Conservation (phyloP, 2,329 filamentous ascomycete species). For the Ophiostoma australiae region DNA sequence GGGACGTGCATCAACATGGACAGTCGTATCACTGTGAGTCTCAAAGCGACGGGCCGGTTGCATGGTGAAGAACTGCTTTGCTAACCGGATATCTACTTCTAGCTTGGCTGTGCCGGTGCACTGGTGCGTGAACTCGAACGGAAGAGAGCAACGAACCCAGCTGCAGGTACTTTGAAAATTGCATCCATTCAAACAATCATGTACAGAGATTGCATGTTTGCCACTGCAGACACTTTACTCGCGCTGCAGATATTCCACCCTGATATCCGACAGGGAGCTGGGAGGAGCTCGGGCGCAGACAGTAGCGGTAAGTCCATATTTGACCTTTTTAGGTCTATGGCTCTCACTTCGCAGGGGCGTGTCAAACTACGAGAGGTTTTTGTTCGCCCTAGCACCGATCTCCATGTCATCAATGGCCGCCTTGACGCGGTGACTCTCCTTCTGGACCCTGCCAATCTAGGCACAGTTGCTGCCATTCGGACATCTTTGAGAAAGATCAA, state of each 20-base stretch:
- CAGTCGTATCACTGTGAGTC: constrained; percentile 60
- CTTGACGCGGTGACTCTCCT: constrained; percentile 66
- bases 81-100: background rate
- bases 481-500: constrained; percentile 65
- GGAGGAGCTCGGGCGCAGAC: constrained; percentile 54
- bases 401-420: constrained; percentile 63
- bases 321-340: constrained; percentile 71
- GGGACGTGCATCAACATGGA: constrained; percentile 69
- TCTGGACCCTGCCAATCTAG: constrained; percentile 61
- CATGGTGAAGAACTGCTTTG: background rate
- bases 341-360: constrained; percentile 75
- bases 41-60: background rate
- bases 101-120: constrained; percentile 82
- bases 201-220: constrained; percentile 62
- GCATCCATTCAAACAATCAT: constrained; percentile 68
- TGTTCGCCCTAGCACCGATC: constrained; percentile 67
- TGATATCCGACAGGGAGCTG: constrained; percentile 75
- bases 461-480: constrained; percentile 50
- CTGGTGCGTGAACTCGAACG: constrained; percentile 72
- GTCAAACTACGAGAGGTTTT: constrained; percentile 71
- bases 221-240: constrained; percentile 72
- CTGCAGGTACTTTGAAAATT: constrained; percentile 51
- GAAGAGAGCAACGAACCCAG: constrained; percentile 27
- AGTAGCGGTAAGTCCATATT: constrained; percentile 73
- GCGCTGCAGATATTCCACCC: constrained; percentile 81